Evolutionary conservation across 2,329 filamentous ascomycete species (phyloP).

Genomic region (Calonectria pteridis): DNA sequence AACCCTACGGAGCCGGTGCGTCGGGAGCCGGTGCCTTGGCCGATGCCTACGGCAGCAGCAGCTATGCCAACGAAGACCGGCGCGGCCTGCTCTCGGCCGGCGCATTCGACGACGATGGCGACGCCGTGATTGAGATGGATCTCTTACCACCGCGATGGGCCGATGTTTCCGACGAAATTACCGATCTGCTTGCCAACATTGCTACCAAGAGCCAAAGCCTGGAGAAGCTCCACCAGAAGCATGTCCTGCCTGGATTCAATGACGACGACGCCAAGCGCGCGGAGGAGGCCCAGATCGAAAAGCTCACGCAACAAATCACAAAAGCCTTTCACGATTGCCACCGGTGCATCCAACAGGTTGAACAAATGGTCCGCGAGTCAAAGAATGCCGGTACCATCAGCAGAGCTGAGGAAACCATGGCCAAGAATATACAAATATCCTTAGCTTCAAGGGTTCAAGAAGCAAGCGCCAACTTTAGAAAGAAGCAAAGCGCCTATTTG

Average conservation of each 20-base stretch:
- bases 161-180: conserved; percentile 93
- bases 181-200: conserved; percentile 83
- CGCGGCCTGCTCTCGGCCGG: conserved; percentile 87
- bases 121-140: conserved; percentile 98
- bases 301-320: conserved; percentile 90
- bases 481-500: conserved; percentile 96
- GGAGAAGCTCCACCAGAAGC: conserved; percentile 95
- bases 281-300: conserved; percentile 92
- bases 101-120: conserved; percentile 87
- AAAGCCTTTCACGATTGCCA: conserved; percentile 91
- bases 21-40: conserved; percentile 69
- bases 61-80: conserved; percentile 62
- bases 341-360: conserved; percentile 86
- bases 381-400: conserved; percentile 79
- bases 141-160: conserved; percentile 94
- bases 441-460: conserved; percentile 91
- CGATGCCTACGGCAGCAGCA: conserved; percentile 67
- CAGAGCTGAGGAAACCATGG: conserved; percentile 93
- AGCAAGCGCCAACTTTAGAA: conserved; percentile 90
- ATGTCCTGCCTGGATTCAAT: conserved; percentile 95
- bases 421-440: conserved; percentile 93
- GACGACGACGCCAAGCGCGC: conserved; percentile 89
- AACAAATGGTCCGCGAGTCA: conserved; percentile 86
- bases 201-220: conserved; percentile 85
- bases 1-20: conserved; percentile 69